Evolutionary conservation across 1,139 yeast genomes (phyloP), one percentile per base, ranked within the genome.

Genomic region (Yamadazyma oceani): DNA sequence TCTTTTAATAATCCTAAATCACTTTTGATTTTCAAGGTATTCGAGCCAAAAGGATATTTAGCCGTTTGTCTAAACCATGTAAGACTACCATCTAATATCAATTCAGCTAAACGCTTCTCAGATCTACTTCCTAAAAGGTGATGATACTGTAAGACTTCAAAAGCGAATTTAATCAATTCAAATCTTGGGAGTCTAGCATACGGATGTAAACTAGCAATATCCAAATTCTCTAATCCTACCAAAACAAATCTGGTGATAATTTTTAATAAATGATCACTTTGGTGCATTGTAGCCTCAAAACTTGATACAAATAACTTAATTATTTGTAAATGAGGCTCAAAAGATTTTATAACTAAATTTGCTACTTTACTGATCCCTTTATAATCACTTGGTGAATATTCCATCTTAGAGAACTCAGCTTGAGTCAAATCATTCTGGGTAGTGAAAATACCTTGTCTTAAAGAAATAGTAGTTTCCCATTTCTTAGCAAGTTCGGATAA

Each of bases 11-110:
- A 61, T 5, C 74, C 69, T 48, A 75, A 72, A 52, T 89, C 96
- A 3, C 89, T 79, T 48, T 80, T 80, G 34, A 83, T 79, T 54
- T 82, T 81, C 47, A 87, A 63, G 32, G 77, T 70, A 56, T 90
- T 88, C 10, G 90, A 84, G 2, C 97, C 97, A 63, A 74, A 89
- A 8, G 98, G 96, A 68, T 84, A 85, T 13, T 75, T 69, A 3
- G 79, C 70, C 17, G 77, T 69, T 38, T 69, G 75, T 26, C 72
- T 71, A 59, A 89, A 92, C 96, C 97, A 90, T 4, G 84, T 70
- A 37, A 92, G 69, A 0, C 84, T 76, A 11, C 89, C 90, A 40
- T 78, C 77, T 26, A 85, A 61, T 16, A 88, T 72, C 9, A 75
- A 62, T 31, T 69, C 66, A 0, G 80, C 73, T 46, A 86, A 62